Percentiles rank a stretch among this genome's conserved stretches.
Evolutionary conservation across 2,329 filamentous ascomycete species (phyloP).

Genomic region (Zopfia rhizophila): DNA sequence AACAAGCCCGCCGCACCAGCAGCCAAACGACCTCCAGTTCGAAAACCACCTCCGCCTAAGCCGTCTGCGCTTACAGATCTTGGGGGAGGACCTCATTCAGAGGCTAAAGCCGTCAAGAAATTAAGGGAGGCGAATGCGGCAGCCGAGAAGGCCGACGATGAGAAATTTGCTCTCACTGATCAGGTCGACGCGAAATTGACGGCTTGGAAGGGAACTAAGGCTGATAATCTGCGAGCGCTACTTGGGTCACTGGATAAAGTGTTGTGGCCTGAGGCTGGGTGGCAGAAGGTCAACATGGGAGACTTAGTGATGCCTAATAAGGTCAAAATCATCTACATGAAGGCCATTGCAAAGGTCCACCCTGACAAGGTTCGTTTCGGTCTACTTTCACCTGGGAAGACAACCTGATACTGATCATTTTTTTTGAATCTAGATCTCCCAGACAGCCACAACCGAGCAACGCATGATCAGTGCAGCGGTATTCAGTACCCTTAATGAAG

Average conservation of each 20-base stretch:
- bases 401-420: too few relatives aligned
- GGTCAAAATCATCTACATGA: conserved; percentile 99
- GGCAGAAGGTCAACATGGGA: conserved; percentile 96
- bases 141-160: conserved; percentile 86
- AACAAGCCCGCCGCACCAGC: conserved; percentile 28
- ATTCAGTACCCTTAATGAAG: conserved; percentile 72
- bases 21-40: conserved; percentile 39
- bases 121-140: conserved; percentile 86
- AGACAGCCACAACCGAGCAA: conserved; percentile 72
- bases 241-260: conserved; percentile 88
- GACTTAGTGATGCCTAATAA: conserved; percentile 92
- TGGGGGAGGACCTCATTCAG: conserved; percentile 59
- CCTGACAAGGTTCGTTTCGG: conserved; percentile 86
- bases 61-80: conserved; percentile 57
- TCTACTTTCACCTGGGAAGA: too few relatives aligned
- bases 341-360: conserved; percentile 98
- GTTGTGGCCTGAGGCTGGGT: conserved; percentile 90
- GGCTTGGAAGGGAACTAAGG: conserved; percentile 89
- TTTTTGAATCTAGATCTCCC: conserved; percentile 60
- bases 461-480: conserved; percentile 73
- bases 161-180: conserved; percentile 90
- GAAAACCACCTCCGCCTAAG: conserved; percentile 38
- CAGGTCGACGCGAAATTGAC: conserved; percentile 82
- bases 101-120: conserved; percentile 79
- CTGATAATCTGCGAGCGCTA: conserved; percentile 89